Evolutionary conservation across 2,329 filamentous ascomycete species (phyloP), one percentile per base, ranked within the genome.

Genomic region (Colletotrichum liaoningense): DNA sequence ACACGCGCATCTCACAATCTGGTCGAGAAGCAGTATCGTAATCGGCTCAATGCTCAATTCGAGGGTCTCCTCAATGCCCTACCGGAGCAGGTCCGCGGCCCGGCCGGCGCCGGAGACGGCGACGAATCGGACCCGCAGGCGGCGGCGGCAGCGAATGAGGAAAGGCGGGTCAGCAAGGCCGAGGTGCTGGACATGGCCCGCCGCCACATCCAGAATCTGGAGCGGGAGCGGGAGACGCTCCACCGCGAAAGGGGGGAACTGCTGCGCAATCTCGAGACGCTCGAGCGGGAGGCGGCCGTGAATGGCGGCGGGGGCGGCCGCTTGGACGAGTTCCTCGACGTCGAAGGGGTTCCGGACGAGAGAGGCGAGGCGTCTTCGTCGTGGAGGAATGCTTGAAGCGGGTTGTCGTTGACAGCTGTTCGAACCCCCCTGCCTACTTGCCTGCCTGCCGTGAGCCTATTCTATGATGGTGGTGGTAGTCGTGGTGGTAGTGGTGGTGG

Each of bases 181-280:
- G 81, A 83, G 67, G 81, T 83, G 5, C 69, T 83, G 35, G 81
- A 83, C 49, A 76, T 81, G 75, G 81, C 81, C 42, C 78, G 79
- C 14, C 73, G 76, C 58, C 80, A 83, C 63, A 83, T 83, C 54
- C 69, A 78, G 64, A 69, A 75, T 56, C 73, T 83, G 30, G 81
- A 83, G 72, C 77, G 76, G 56, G 78, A 81, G 58, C 74, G 78
- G 19, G 76, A 78, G 24, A 64, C 62, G 5, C 78, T 83, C 19
- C 77, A 78, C n/a, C 75, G 75, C 38, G 80, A 83, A 63, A 77
- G 78, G 4, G 76, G 79, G 24, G 78, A 77, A 56, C 59, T 83
- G 60, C 63, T 74, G 58, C 60, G 64, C 54, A 73, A 42, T 38
- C 38, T 75, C 62, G 68, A 69, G 22, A 42, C 38, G 26, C 22